Percentiles rank a stretch among this genome's conserved stretches.
Conservation (phyloP, 805 yeast genomes). For the Torulaspora microellipsoides region DNA sequence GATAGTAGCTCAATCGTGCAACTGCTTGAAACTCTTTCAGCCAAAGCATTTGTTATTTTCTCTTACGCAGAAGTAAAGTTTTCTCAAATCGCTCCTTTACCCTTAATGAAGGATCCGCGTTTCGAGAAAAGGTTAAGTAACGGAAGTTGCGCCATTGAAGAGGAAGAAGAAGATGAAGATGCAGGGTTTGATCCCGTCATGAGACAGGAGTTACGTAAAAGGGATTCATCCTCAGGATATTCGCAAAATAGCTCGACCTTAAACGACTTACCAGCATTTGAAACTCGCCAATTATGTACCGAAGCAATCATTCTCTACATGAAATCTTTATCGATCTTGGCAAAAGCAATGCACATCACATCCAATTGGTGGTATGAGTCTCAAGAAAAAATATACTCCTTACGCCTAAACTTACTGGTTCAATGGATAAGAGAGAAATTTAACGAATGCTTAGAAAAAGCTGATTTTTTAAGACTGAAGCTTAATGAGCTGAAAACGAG, state of each 20-base stretch:
- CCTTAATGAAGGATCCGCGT: slow-evolving; percentile 13
- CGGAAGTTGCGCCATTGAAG: slow-evolving; percentile 36
- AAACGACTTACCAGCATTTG: slow-evolving; percentile 48
- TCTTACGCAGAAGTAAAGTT: slow-evolving; percentile 89
- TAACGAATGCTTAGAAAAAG: slow-evolving; percentile 84
- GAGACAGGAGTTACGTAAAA: slow-evolving; percentile 10
- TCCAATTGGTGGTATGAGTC: slow-evolving; percentile 82
- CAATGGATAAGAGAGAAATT: slow-evolving; percentile 90
- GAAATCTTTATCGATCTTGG: slow-evolving; percentile 74
- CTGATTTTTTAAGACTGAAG: slow-evolving; percentile 66
- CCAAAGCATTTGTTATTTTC: slow-evolving; percentile 85
- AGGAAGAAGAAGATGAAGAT: slow-evolving; percentile 30
- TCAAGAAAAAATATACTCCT: slow-evolving; percentile 37
- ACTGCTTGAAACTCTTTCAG: slow-evolving; percentile 68
- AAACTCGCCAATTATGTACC: slow-evolving; percentile 59
- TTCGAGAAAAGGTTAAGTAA: slow-evolving; percentile 24
- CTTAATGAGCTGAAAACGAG: slow-evolving; percentile 33
- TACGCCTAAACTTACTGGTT: slow-evolving; percentile 59
- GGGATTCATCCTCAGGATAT: slow-evolving; percentile 7
- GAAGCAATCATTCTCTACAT: slow-evolving; percentile 86
- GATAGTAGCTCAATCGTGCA: slow-evolving; percentile 33
- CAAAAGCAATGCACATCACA: slow-evolving; percentile 81
- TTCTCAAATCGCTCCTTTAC: slow-evolving; percentile 75
- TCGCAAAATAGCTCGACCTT: slow-evolving; percentile 8
- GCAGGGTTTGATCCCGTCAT: slow-evolving; percentile 3